Base-by-base conservation (phyloP, 2,329 filamentous ascomycete genomes). In the Aphanocladium album region DNA sequence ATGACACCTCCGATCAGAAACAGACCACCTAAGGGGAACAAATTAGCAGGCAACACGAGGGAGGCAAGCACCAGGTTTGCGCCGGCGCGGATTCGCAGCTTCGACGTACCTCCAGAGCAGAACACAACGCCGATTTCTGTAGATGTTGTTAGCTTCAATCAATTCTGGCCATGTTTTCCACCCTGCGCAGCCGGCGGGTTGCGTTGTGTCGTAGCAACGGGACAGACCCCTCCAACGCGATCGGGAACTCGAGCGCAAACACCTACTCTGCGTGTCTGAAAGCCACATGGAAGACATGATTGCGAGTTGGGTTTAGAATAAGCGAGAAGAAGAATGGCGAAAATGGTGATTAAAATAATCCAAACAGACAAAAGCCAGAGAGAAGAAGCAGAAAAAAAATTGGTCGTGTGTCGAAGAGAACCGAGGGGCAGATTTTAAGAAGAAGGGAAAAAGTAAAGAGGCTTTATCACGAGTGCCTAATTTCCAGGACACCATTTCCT, bases 71-170 rank as follows among this genome's bases (percentile, higher is more conserved):
- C 51, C 45, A 5, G 25, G 9, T 47, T 65, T 69, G 64, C 67
- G 66, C 65, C 67, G 51, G 60, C 63, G 61, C 62, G 17, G 12
- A 27, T 47, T 49, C 23, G 35, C 33, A 45, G 25, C 55, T 33
- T 58, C 58, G 67, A 89, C 90, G 68, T 88, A 96, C 93, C 93
- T 71, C 92, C 93, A 72, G 91, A 95, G 83, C 95, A 98, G 81
- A 99, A 99, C 73, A 93, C 91, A 64, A 97, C 93, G 68, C 95
- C 95, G 71, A 98, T 89, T 77, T 99, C 95, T 98, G 71, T 68
- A 53, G n/a, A 61, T 39, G 2, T 62, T 59, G 71, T 79, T 62
- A 79, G 74, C 65, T 57, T 66, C 51, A 17, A 41, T 45, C 12
- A 17, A 21, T 2, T 47, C 23, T 2, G 12, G 19, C 35, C 33